Percentiles rank a stretch among this genome's conserved stretches.
phyloP scores from a whole-genome alignment of 2,329 filamentous ascomycete genomes.

The Diaporthe sp. region DNA sequence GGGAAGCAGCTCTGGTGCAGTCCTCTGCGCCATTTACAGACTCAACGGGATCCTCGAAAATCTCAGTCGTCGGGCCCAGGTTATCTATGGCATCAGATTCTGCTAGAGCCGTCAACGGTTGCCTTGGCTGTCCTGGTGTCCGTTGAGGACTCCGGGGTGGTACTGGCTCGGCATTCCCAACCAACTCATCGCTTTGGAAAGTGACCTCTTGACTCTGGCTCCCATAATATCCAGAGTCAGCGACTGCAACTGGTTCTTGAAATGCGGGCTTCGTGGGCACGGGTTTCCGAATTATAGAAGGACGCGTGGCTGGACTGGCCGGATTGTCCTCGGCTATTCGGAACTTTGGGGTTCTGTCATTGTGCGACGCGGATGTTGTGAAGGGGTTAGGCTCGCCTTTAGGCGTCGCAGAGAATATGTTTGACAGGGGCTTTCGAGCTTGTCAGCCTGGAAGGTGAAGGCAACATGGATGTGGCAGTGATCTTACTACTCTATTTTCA shows the following conservation, averaged over 20 bases:
- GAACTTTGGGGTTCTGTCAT: conserved; percentile 70
- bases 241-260: conserved; percentile 52
- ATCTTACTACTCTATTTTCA: conserved; percentile 74
- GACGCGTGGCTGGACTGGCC: conserved; percentile 52
- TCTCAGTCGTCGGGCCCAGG: conserved; percentile 49
- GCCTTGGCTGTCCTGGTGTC: neutral
- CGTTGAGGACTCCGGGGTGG: neutral
- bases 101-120: conserved; percentile 34
- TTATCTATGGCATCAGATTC: conserved; percentile 42
- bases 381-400: conserved; percentile 69
- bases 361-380: conserved; percentile 61
- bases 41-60: conserved; percentile 54
- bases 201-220: conserved; percentile 69
- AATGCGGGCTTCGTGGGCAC: conserved; percentile 53
- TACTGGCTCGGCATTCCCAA: conserved; percentile 43
- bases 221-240: conserved; percentile 81
- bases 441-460: conserved; percentile 47
- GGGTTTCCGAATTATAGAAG: conserved; percentile 47
- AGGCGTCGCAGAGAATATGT: conserved; percentile 70
- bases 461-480: neutral
- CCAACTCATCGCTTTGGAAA: conserved; percentile 54
- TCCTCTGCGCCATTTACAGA: conserved; percentile 39
- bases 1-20: neutral
- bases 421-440: conserved; percentile 68
- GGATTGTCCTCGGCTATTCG: conserved; percentile 69